Base-by-base conservation (phyloP, 352 stramenopile species). In the Phytophthora sansomeana region DNA sequence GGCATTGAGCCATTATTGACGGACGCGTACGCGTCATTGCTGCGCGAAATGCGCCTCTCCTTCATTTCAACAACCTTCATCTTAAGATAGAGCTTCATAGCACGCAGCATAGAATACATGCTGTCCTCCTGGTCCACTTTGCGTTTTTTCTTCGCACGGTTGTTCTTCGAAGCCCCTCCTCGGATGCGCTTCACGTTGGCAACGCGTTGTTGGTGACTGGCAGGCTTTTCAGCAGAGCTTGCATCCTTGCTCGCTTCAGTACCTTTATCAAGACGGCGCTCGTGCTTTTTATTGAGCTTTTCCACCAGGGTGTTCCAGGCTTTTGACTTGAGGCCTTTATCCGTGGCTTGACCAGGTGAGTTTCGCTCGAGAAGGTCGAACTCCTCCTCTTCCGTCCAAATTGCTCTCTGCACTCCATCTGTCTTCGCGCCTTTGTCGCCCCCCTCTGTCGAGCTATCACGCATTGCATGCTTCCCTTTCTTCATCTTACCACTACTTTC, bases 341-440 rank as follows among this genome's bases (percentile, higher is more conserved):
- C 33, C 7, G 56, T 57, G 8, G 56, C 35, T 6, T 44, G 33
- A 13, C 39, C 46, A 6, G 3, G 42, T 17, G 51, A 41, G 36
- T 43, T 48, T 21, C 26, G 19, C 33, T 58, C 57, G 16, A 65
- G 26, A 7, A 65, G 44, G 13, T 65, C 26, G 19, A 65, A 65
- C 46, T 64, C 56, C 11, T 64, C 24, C 14, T 51, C 39, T 7
- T 57, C 44, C 11, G 21, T 33, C 33, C 43, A 64, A 1, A 46
- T 57, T 10, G 44, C 35, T 17, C 56, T 55, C n/a, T 16, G 28
- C n/a, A 10, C 9, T 19, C 17, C 17, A 11, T 30, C 19, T 17
- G 19, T 56, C 17, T 30, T 61, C n/a, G n/a, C n/a, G 29, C 11
- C 21, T n/a, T 29, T 7, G 52, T 21, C n/a, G 16, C n/a, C 14